Percentiles rank a stretch among this genome's conserved stretches.
These are phyloP conservation scores for Phytophthora meadii DNA, from an alignment of 352 stramenopile species.

Conservation along the genomic window DNA sequence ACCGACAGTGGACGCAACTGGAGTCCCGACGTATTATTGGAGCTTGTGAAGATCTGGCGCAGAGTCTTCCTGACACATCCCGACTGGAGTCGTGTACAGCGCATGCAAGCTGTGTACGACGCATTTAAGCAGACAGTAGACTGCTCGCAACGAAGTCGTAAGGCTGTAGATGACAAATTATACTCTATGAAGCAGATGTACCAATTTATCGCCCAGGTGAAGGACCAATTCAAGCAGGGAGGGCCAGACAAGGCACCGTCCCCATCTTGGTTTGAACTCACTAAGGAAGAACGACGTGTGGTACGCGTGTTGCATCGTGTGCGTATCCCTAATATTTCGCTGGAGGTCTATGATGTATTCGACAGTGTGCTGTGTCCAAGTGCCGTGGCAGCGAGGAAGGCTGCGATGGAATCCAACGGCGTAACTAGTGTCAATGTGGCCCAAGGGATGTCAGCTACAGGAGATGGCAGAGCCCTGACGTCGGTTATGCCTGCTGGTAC, in stretches of 20 bases:
- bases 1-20: conserved; percentile 62
- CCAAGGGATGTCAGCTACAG: background rate
- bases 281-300: conserved; percentile 57
- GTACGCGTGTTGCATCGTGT: conserved; percentile 64
- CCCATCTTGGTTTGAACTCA: conserved; percentile 69
- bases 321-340: conserved; percentile 63
- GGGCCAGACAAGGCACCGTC: conserved; percentile 21
- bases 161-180: conserved; percentile 73
- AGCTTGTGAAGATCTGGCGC: conserved; percentile 65
- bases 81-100: conserved; percentile 43
- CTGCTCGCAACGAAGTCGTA: conserved; percentile 53
- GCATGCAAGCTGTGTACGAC: conserved; percentile 62
- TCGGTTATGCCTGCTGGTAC: background rate
- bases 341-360: conserved; percentile 60
- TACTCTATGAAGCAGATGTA: conserved; percentile 81
- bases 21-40: conserved; percentile 56
- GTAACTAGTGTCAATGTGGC: conserved; percentile 1
- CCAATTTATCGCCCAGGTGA: conserved; percentile 71
- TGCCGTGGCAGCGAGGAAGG: conserved; percentile 15
- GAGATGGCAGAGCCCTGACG: background rate
- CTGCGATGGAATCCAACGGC: conserved; percentile 1
- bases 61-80: conserved; percentile 47
- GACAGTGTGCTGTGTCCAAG: conserved; percentile 58
- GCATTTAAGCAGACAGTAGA: conserved; percentile 54
- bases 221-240: conserved; percentile 49